Base-by-base conservation (phyloP, 1,284 basidiomycete species). In the Taiwanofungus camphoratus region DNA sequence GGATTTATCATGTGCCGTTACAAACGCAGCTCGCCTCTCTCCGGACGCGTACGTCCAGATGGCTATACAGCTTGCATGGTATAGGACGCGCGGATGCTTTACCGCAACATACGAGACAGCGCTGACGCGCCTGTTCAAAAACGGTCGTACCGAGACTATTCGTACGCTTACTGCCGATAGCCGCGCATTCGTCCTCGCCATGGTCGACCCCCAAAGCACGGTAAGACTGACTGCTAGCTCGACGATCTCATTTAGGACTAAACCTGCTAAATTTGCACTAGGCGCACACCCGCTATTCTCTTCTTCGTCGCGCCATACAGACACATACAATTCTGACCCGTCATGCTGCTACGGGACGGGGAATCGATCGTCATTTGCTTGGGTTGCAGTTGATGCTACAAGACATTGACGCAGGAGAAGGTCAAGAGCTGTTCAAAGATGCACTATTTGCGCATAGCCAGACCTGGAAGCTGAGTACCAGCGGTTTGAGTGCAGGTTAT, bases 41-140 rank as follows among this genome's bases (percentile, higher is more conserved):
- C 85, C 95, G 0, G 94, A 99, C 60, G 90, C 89, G 0, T 98
- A 82, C 64, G 76, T 97, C 42, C 95, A 98, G 65, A 87, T 95
- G 79, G 92, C 83, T 1, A 73, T 97, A 19, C 95, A 98, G 64
- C 77, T 98, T 8, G 94, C 94, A 5, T 97, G 88, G 79, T 91
- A 87, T 66, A 78, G 77, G 54, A 80, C 82, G 29, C 87, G 85
- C 46, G 82, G 82, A 11, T 68, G 73, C 51, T 86, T 91, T 56
- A 88, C 88, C 2, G 90, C 94, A 3, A 95, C 92, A 4, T 98
- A 99, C 63, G 94, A 99, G 69, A 97, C 94, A 0, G 91, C 87
- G 0, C 77, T 93, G 21, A 98, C 95, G 2, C 77, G 93, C n/a
- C 73, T 88, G 55, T 96, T 95, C 70, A 73, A 86, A 52, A 84